A percentile compares a stretch with the other conserved stretches of the same genome.
These are phyloP conservation scores for Angomonas desouzai DNA, from an alignment of 208 protist genomes.

Conservation along the genomic window DNA sequence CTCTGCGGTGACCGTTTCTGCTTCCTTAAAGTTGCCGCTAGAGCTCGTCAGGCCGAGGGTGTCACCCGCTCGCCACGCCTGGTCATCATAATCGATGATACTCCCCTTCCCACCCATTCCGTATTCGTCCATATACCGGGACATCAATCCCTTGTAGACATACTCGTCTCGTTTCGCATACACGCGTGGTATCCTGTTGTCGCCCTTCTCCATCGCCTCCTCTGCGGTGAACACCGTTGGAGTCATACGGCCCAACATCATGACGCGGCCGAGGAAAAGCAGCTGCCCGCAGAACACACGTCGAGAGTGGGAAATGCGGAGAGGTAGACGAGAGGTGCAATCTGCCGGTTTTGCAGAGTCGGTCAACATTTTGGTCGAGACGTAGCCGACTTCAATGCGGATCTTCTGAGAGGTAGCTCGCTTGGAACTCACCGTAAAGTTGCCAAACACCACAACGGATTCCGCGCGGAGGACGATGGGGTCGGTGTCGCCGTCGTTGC, in stretches of 20 bases:
- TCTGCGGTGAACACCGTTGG: constrained; percentile 27
- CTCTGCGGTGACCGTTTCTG: neutral
- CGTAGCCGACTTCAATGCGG: constrained; percentile 22
- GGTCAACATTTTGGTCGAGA: constrained; percentile 7
- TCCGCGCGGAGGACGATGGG: constrained; percentile 13
- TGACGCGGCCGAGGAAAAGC: constrained; percentile 16
- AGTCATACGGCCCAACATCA: neutral
- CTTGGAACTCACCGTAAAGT: constrained; percentile 15
- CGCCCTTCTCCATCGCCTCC: constrained; percentile 3
- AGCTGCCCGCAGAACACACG: constrained; percentile 25
- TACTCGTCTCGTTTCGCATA: constrained; percentile 8
- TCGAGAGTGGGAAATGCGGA: constrained; percentile 19
- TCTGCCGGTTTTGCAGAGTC: neutral
- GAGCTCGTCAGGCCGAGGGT: constrained; percentile 5
- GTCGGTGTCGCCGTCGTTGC: neutral
- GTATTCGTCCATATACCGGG: neutral
- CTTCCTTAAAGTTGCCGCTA: neutral
- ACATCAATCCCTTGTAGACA: constrained; percentile 7
- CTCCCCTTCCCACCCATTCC: neutral
- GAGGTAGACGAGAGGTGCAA: constrained; percentile 8
- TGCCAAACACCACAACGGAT: constrained; percentile 32
- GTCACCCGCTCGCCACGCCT: constrained; percentile 6
- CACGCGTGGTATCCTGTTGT: constrained; percentile 13
- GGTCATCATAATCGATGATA: neutral
- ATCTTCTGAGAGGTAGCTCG: constrained; percentile 8